Conservation (phyloP, 306 rosid species). For the Mucuna pruriens region DNA sequence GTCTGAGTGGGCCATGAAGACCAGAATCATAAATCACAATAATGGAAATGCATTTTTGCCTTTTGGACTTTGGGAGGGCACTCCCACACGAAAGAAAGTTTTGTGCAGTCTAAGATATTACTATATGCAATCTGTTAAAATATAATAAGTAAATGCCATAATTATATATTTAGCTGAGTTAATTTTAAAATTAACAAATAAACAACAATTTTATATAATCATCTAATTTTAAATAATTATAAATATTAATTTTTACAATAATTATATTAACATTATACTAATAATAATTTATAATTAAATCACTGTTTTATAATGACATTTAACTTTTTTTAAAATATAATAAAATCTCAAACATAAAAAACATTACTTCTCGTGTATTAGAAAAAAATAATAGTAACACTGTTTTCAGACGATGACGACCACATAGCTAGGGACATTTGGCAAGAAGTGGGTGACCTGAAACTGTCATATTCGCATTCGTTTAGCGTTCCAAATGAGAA, state of each 20-base stretch:
- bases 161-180: background rate
- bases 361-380: background rate
- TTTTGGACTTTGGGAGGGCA: slow-evolving; percentile 20
- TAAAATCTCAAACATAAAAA: background rate
- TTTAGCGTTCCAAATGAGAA: background rate
- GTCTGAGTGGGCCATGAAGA: slow-evolving; percentile 23
- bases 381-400: background rate
- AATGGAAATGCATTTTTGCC: background rate
- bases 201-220: too few species aligned
- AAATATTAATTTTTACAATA: too few species aligned
- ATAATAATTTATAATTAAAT: too few species aligned
- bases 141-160: background rate
- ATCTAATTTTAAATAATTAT: too few species aligned
- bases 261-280: too few species aligned
- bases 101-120: background rate
- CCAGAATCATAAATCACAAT: background rate
- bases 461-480: background rate
- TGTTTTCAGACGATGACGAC: too few species aligned
- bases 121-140: background rate
- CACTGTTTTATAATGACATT: too few species aligned
- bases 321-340: background rate
- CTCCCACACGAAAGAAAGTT: background rate
- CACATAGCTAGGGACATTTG: slow-evolving; percentile 6
- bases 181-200: background rate
- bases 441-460: background rate